phyloP scores from a whole-genome alignment of 2,329 filamentous ascomycete species.

The Davidsoniella eucalypti region DNA sequence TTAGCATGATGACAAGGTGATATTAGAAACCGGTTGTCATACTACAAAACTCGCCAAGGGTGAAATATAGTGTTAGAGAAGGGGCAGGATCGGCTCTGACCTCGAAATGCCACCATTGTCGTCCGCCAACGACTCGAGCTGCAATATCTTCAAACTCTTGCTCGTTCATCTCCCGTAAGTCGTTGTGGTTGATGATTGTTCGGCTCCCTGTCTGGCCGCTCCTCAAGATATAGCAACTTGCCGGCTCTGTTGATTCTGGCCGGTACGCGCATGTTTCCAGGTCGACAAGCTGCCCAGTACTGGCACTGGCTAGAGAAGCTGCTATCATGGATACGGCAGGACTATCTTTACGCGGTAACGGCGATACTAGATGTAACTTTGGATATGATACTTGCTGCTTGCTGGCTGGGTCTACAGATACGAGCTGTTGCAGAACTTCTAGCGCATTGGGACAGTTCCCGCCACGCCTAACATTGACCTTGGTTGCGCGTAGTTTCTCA shows the following conservation, averaged over 20 bases:
- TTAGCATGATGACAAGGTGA: not conserved
- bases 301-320: not conserved
- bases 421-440: slow-evolving; percentile 51
- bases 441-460: slow-evolving; percentile 60
- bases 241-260: slow-evolving; percentile 34
- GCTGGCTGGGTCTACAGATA: slow-evolving; percentile 16
- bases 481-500: slow-evolving; percentile 51
- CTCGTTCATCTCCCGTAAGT: slow-evolving; percentile 48
- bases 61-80: too few species aligned
- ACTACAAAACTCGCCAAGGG: not conserved
- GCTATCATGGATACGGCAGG: slow-evolving; percentile 23
- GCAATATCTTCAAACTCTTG: slow-evolving; percentile 37
- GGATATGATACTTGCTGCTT: not conserved
- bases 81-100: slow-evolving; percentile 22
- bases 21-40: not conserved
- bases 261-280: slow-evolving; percentile 44
- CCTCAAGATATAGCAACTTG: slow-evolving; percentile 54
- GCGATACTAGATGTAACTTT: slow-evolving; percentile 29
- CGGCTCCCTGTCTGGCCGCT: slow-evolving; percentile 41
- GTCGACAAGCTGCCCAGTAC: slow-evolving; percentile 21
- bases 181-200: slow-evolving; percentile 55
- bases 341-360: slow-evolving; percentile 37
- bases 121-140: slow-evolving; percentile 20
- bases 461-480: slow-evolving; percentile 42
- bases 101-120: slow-evolving; percentile 57